Conservation (phyloP, 495 filamentous ascomycete genomes). For the Cryomyces minteri region DNA sequence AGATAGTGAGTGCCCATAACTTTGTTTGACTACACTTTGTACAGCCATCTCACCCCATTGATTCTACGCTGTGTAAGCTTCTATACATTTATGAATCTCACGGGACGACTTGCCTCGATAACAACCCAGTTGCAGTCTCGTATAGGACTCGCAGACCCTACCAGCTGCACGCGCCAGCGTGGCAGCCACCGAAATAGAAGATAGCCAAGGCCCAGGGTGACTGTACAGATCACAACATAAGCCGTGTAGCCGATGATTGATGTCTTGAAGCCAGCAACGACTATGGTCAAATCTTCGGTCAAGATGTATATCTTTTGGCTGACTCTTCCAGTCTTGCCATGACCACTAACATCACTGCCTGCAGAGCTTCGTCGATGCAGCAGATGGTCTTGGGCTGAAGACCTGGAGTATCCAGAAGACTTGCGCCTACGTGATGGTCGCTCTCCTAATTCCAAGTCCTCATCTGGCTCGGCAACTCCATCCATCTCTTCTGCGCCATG, state of each 20-base stretch:
- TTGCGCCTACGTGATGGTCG: conserved; percentile 26
- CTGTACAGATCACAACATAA: conserved; percentile 49
- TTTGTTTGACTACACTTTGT: conserved; percentile 40
- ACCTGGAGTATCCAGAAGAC: conserved; percentile 34
- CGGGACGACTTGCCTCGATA: conserved; percentile 27
- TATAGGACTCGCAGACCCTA: conserved; percentile 48
- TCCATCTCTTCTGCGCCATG: conserved; percentile 16
- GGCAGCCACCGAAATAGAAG: conserved; percentile 82
- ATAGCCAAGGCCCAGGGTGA: conserved; percentile 61
- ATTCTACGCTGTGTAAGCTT: conserved; percentile 24
- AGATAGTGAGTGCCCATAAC: conserved; percentile 66
- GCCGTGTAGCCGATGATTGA: conserved; percentile 42
- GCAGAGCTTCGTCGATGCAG: conserved; percentile 43
- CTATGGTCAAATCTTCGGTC: conserved; percentile 85
- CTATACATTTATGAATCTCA: no score
- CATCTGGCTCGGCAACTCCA: conserved; percentile 19
- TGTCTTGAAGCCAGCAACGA: conserved; percentile 78
- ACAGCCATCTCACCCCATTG: conserved; percentile 86
- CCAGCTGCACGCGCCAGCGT: conserved; percentile 58
- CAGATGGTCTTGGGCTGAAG: conserved; percentile 53
- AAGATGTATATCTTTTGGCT: conserved; percentile 86
- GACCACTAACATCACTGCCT: conserved; percentile 36
- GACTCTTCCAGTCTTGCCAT: conserved; percentile 32
- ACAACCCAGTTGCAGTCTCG: conserved; percentile 75
- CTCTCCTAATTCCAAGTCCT: conserved; percentile 18